Evolutionary conservation across 2,329 filamentous ascomycete genomes (phyloP).

Genomic region (Thyridium curvatum): DNA sequence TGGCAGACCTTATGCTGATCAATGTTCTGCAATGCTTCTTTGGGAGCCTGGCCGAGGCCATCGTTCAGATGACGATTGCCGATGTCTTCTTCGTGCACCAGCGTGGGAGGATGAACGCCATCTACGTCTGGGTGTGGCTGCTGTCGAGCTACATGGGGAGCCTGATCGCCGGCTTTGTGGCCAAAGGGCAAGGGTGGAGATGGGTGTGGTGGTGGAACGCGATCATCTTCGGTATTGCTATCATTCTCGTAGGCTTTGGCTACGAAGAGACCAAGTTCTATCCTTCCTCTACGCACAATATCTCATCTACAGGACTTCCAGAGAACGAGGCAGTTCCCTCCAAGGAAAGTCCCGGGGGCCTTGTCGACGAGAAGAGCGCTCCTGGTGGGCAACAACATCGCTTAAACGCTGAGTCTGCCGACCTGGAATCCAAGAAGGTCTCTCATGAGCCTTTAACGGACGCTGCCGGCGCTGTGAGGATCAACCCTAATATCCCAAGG

Average conservation of each 20-base stretch:
- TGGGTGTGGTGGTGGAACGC: slow-evolving; percentile 42
- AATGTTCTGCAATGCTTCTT: slow-evolving; percentile 20
- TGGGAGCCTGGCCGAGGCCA: slow-evolving; percentile 23
- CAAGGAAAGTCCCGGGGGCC: too few relatives aligned
- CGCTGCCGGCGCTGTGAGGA: slow-evolving; percentile 7
- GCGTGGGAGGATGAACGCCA: slow-evolving; percentile 27
- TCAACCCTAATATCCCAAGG: slow-evolving; percentile 21
- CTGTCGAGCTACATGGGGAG: slow-evolving; percentile 24
- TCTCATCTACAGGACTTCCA: too few relatives aligned
- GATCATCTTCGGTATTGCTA: slow-evolving; percentile 28
- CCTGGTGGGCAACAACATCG: too few relatives aligned
- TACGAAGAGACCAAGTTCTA: slow-evolving; percentile 34
- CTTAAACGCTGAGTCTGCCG: too few relatives aligned
- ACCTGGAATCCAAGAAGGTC: too few relatives aligned
- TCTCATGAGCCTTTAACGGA: not conserved
- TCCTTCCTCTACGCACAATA: not conserved
- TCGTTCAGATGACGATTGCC: slow-evolving; percentile 19
- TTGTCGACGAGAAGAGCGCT: too few relatives aligned
- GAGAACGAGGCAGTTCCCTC: too few relatives aligned
- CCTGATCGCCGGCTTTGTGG: slow-evolving; percentile 29
- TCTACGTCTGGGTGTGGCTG: slow-evolving; percentile 24
- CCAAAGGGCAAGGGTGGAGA: slow-evolving; percentile 32
- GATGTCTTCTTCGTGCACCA: slow-evolving; percentile 24
- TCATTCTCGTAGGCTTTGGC: slow-evolving; percentile 32
- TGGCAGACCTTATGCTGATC: slow-evolving; percentile 11